Base-by-base conservation (phyloP, 805 yeast species). In the Brettanomyces nanus region DNA sequence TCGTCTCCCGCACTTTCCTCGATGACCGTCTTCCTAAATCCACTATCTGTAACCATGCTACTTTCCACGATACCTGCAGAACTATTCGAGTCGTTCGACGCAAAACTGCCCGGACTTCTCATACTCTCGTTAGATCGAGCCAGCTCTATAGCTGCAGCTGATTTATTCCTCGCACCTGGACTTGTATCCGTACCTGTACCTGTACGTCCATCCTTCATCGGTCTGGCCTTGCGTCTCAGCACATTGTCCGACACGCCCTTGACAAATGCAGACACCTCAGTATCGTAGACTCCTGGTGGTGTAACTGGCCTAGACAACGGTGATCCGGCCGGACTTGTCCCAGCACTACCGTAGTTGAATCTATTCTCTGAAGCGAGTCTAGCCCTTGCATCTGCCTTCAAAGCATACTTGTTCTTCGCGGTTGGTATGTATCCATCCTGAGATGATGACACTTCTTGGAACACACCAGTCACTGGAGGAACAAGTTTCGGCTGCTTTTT, bases 1-100 rank as follows among this genome's bases (percentile, higher is more conserved):
- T 14, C 17, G 13, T 26, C 36, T n/a, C 26, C 13, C 38, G 66
- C 63, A 44, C 52, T 52, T 31, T 73, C 80, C 49, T 82, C 90
- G 50, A 86, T 85, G 43, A 86, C 83, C 3, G 94, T 85, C 65
- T 86, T 86, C 49, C 77, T 78, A 17, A 84, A 83, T 38, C 95
- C 96, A 53, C 80, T 78, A 20, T 82, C 82, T 36, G 80, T 82
- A n/a, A 86, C 77, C 14, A 86, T 80, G 25, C 37, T 47, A 29
- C 84, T 77, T 60, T 86, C 96, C 38, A 84, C 72, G 38, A 86
- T 78, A 6, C 90, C 80, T 14, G 78, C 78, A 9, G 79, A 70
- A 33, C 53, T 44, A 33, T 40, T 43, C 14, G 45, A 33, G 2
- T 14, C n/a, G n/a, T n/a, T n/a, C n/a, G n/a, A n/a, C n/a, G n/a